Evolutionary conservation across 352 stramenopile species (phyloP), one percentile per base, ranked within the genome.

Genomic region (Globisporangium recalcitrans): DNA sequence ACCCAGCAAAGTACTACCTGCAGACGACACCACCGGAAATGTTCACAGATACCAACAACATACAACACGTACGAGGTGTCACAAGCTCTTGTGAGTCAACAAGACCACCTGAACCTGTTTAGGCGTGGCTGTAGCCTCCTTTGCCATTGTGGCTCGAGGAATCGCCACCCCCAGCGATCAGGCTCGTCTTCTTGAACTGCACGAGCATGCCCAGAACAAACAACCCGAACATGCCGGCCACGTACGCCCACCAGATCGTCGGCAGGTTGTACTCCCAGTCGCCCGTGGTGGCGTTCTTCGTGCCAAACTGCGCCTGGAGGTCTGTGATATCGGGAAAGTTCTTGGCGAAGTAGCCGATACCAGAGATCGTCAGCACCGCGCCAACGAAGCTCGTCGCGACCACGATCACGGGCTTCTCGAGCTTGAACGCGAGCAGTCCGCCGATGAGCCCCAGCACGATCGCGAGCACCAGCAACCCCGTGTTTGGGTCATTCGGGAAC

Each of bases 331-430:
- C 69, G 4, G 79, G 77, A 53, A 85, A 85, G 75, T 85, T 55
- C 47, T 77, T 77, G 29, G 73, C 76, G 54, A 87, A 89, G 65
- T 89, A 88, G 6, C 82, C 82, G 4, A 80, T 59, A 34, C 81
- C 81, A 52, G 75, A 83, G 19, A 84, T 58, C 1, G 72, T 42
- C 27, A 82, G 58, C n/a, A 78, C 69, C 0, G 81, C 58, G 1
- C 81, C 82, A 0, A 82, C 71, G 7, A 88, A 62, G 16, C 73
- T 74, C 34, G 82, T 91, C 24, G 79, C 77, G 31, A 84, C 56
- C 34, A 91, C 82, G 40, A 91, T 67, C 22, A 75, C 69, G 3
- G 73, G 71, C 19, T 64, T 60, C 65, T 88, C 79, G 49, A 88
- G 49, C 62, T 80, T 83, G 52, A 78, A 73, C 4, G 78, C 74